A percentile compares a stretch with the other conserved stretches of the same genome.
Conservation (phyloP, 352 stramenopile species). For the Globisporangium sylvaticum region DNA sequence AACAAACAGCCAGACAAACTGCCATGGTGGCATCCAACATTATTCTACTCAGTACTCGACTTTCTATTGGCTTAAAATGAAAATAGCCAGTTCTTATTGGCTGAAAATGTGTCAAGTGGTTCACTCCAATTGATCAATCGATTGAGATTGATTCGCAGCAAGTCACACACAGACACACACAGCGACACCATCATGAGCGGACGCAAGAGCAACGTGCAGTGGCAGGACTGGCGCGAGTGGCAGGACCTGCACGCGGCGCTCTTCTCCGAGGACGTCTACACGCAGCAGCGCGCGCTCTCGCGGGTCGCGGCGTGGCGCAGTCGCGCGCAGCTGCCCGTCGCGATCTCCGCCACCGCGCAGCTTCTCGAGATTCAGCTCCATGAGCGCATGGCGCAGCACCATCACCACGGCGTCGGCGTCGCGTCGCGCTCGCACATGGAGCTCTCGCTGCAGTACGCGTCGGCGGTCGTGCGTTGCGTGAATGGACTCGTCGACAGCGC, state of each 20-base stretch:
- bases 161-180: neutral
- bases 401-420: constrained; percentile 63
- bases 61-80: constrained; percentile 9
- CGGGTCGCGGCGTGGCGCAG: constrained; percentile 66
- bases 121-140: neutral
- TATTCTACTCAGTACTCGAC: too few relatives aligned
- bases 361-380: constrained; percentile 75
- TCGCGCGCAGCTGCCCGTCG: constrained; percentile 66
- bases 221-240: constrained; percentile 76
- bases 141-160: constrained; percentile 2
- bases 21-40: too few relatives aligned
- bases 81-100: neutral
- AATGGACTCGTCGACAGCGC: constrained; percentile 80
- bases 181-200: constrained; percentile 30
- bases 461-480: constrained; percentile 68
- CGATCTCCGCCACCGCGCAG: constrained; percentile 73
- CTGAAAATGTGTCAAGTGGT: neutral
- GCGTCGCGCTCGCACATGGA: constrained; percentile 78
- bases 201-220: constrained; percentile 45
- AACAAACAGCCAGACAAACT: too few relatives aligned
- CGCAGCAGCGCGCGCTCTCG: constrained; percentile 50
- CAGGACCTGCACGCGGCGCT: constrained; percentile 56
- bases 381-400: constrained; percentile 57
- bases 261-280: constrained; percentile 48
- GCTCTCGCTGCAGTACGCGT: constrained; percentile 65